Evolutionary conservation across 78 protist genomes (phyloP).

Genomic region (Cyanophora paradoxa): DNA sequence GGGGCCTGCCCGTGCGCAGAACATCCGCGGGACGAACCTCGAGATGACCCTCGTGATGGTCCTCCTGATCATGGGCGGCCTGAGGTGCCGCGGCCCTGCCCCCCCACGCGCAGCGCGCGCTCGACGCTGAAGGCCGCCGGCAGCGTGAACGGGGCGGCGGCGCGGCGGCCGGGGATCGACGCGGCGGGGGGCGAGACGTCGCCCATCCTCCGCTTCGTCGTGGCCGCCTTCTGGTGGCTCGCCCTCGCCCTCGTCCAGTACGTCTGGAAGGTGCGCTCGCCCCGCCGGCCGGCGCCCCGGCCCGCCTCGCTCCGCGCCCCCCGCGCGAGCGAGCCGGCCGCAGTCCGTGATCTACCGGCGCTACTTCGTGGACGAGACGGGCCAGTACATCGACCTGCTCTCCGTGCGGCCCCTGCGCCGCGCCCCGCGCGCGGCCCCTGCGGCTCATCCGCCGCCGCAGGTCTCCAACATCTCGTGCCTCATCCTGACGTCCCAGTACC

Average conservation of each 20-base stretch:
- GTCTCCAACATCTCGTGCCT: conserved; percentile 19
- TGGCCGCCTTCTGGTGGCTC: conserved; percentile 1
- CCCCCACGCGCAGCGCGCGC: neutral
- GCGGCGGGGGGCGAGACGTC: neutral
- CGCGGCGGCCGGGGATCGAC: too few relatives aligned
- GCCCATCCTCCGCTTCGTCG: conserved; percentile 16
- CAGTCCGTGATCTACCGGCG: neutral
- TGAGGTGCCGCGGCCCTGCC: neutral
- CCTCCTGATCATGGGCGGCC: conserved; percentile 8
- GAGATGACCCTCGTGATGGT: neutral
- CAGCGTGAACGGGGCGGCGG: too few relatives aligned
- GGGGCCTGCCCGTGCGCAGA: too few relatives aligned
- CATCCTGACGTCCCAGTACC: neutral
- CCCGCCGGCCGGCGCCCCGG: too few relatives aligned
- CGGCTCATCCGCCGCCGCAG: neutral
- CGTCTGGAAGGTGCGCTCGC: too few relatives aligned
- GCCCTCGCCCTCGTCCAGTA: neutral
- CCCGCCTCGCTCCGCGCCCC: too few relatives aligned
- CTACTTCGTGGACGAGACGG: neutral
- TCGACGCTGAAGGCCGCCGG: conserved; percentile 1
- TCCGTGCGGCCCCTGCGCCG: neutral
- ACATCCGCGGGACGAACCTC: neutral
- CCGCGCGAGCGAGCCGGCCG: too few relatives aligned
- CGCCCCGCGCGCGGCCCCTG: neutral
- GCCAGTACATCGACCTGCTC: conserved; percentile 4